Evolutionary conservation across 2,329 filamentous ascomycete species (phyloP).

Genomic region (Nigrospora sphaerica): DNA sequence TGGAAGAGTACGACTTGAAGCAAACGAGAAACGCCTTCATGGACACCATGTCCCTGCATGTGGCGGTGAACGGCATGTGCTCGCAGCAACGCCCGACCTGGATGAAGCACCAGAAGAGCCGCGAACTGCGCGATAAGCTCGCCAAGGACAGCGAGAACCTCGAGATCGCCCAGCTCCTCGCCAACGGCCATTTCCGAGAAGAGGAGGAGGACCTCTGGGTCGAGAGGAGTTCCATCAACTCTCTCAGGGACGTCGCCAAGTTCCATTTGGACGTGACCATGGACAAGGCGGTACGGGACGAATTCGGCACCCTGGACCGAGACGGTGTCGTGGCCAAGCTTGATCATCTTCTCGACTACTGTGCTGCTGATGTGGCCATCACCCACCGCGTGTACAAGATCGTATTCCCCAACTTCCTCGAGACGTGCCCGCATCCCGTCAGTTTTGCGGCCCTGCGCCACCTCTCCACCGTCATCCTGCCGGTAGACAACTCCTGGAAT

Average conservation of each 20-base stretch:
- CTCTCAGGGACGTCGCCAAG: conserved; percentile 87
- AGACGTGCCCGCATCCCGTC: conserved; percentile 91
- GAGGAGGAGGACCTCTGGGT: conserved; percentile 97
- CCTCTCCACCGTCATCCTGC: conserved; percentile 87
- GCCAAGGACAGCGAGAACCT: conserved; percentile 62
- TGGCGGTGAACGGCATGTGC: conserved; percentile 98
- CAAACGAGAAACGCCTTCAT: conserved; percentile 83
- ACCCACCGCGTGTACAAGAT: conserved; percentile 93
- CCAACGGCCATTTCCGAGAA: conserved; percentile 59
- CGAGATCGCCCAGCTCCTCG: conserved; percentile 65
- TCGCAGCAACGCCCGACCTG: conserved; percentile 92
- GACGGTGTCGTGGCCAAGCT: conserved; percentile 63
- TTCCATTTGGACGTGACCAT: conserved; percentile 91
- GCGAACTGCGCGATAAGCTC: conserved; percentile 75
- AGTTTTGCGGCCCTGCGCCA: conserved; percentile 93
- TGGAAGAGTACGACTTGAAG: conserved; percentile 80
- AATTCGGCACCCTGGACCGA: conserved; percentile 77
- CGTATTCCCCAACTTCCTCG: conserved; percentile 83
- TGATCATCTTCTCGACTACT: conserved; percentile 85
- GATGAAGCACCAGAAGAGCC: conserved; percentile 93
- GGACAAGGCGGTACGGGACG: conserved; percentile 80
- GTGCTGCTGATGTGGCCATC: conserved; percentile 85
- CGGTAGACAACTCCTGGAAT: conserved; percentile 83
- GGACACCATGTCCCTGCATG: conserved; percentile 97
- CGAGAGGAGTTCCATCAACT: conserved; percentile 89